phyloP scores from a whole-genome alignment of 495 filamentous ascomycete genomes.

The Staphylotrichum tortipilum region DNA sequence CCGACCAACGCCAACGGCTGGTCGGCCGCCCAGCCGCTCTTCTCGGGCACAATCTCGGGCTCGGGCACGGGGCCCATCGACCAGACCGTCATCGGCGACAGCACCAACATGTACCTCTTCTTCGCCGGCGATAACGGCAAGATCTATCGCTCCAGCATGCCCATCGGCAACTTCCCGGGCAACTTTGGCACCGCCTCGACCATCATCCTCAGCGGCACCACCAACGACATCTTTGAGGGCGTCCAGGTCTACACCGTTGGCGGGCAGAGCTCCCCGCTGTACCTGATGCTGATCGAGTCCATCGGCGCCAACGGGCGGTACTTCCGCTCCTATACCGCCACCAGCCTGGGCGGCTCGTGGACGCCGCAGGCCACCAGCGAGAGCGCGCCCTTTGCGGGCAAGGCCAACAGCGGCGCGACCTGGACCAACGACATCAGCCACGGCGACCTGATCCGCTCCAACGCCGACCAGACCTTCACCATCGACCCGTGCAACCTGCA shows the following conservation, averaged over 20 bases:
- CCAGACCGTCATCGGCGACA: slow-evolving; percentile 53
- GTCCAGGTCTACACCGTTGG: slow-evolving; percentile 54
- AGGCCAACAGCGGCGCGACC: slow-evolving; percentile 50
- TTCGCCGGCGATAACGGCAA: slow-evolving; percentile 58
- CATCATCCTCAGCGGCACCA: slow-evolving; percentile 42
- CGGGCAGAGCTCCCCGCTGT: slow-evolving; percentile 41
- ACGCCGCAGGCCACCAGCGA: slow-evolving; percentile 44
- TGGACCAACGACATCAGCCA: slow-evolving; percentile 61
- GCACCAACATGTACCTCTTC: slow-evolving; percentile 53
- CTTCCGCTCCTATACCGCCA: slow-evolving; percentile 56
- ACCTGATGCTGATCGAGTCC: slow-evolving; percentile 58
- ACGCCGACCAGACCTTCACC: slow-evolving; percentile 48
- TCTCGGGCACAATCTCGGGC: slow-evolving; percentile 43
- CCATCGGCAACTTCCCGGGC: slow-evolving; percentile 50
- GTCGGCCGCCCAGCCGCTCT: slow-evolving; percentile 46
- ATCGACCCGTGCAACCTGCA: slow-evolving; percentile 52
- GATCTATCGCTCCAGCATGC: slow-evolving; percentile 53
- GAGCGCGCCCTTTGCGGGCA: slow-evolving; percentile 50
- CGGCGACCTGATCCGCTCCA: slow-evolving; percentile 48
- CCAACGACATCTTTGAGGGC: slow-evolving; percentile 53
- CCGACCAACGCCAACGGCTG: slow-evolving; percentile 49
- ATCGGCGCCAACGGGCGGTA: slow-evolving; percentile 50
- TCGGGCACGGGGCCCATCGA: slow-evolving; percentile 47
- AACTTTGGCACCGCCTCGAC: slow-evolving; percentile 44
- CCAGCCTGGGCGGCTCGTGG: slow-evolving; percentile 45